A percentile compares a stretch with the other conserved stretches of the same genome.
phyloP scores from a whole-genome alignment of 768 basidiomycete genomes.

The Sporobolomyces phaffii region DNA sequence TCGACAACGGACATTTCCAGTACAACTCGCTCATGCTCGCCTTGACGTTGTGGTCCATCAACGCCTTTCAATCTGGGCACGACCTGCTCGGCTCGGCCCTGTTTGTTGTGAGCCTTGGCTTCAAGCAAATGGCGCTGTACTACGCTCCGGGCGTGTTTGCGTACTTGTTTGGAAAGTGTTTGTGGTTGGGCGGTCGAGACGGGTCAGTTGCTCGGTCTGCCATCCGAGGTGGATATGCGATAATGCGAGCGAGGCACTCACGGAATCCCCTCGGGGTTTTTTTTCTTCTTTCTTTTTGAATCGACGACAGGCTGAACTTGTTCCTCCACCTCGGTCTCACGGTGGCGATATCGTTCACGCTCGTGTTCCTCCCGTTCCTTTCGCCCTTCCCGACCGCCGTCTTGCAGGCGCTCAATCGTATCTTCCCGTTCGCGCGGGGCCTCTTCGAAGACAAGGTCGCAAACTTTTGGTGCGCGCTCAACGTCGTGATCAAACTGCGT shows the following conservation, averaged over 20 bases:
- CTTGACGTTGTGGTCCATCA: constrained; percentile 53
- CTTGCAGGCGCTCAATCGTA: constrained; percentile 64
- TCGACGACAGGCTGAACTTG: constrained; percentile 50
- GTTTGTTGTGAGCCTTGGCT: constrained; percentile 78
- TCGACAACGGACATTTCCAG: constrained; percentile 93
- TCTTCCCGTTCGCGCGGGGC: constrained; percentile 87
- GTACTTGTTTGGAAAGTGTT: constrained; percentile 81
- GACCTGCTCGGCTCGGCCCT: constrained; percentile 70
- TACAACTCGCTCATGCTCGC: constrained; percentile 90
- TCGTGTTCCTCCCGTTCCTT: constrained; percentile 73
- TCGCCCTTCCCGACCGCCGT: constrained; percentile 51
- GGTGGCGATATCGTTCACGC: constrained; percentile 53
- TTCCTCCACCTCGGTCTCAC: constrained; percentile 68
- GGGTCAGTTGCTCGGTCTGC: constrained; percentile 56
- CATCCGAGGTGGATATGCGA: neutral
- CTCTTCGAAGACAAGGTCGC: constrained; percentile 94
- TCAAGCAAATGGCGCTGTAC: constrained; percentile 95
- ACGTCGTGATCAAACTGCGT: constrained; percentile 82
- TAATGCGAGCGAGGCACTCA: too few relatives aligned
- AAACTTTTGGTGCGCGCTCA: constrained; percentile 93
- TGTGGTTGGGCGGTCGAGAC: constrained; percentile 63
- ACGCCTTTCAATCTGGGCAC: constrained; percentile 61
- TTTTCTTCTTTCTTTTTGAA: too few relatives aligned
- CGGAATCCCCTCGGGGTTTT: too few relatives aligned
- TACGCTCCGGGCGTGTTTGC: constrained; percentile 85